These are phyloP conservation scores for Leccinellum albellum DNA, from an alignment of 768 basidiomycete species.

Conservation along the genomic window DNA sequence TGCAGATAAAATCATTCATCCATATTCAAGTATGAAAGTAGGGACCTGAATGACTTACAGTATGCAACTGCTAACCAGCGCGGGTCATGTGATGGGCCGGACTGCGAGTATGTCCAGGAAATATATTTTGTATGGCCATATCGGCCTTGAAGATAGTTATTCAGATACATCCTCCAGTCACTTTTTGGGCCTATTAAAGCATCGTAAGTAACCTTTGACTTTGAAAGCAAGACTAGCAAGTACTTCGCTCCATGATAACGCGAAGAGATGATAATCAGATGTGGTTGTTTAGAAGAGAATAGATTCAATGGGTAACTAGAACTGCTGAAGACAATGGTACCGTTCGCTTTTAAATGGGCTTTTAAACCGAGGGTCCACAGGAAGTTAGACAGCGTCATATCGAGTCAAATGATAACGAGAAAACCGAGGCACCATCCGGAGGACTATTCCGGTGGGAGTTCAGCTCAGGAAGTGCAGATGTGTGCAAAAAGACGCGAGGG, in stretches of 20 bases:
- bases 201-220: slow-evolving; percentile 2
- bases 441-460: slow-evolving; percentile 5
- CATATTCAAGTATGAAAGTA: not conserved
- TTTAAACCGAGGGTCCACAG: slow-evolving; percentile 27
- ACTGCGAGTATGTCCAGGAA: slow-evolving; percentile 19
- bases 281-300: slow-evolving; percentile 1
- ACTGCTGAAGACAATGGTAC: slow-evolving; percentile 3
- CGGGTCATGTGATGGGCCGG: slow-evolving; percentile 23
- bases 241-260: slow-evolving; percentile 16
- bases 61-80: slow-evolving; percentile 25
- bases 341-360: not conserved
- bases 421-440: slow-evolving; percentile 3
- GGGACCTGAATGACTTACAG: slow-evolving; percentile 12
- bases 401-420: slow-evolving; percentile 26
- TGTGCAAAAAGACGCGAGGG: slow-evolving; percentile 4
- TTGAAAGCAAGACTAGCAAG: not conserved
- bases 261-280: not conserved
- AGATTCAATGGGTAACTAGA: slow-evolving; percentile 3
- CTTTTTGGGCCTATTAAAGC: slow-evolving; percentile 13
- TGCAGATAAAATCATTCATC: slow-evolving; percentile 4
- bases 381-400: slow-evolving; percentile 19
- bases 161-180: slow-evolving; percentile 29
- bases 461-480: slow-evolving; percentile 18
- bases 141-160: slow-evolving; percentile 31
- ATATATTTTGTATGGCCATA: slow-evolving; percentile 28